These are phyloP conservation scores for Venturia carpophila DNA, from an alignment of 2,329 filamentous ascomycete species.

Conservation along the genomic window DNA sequence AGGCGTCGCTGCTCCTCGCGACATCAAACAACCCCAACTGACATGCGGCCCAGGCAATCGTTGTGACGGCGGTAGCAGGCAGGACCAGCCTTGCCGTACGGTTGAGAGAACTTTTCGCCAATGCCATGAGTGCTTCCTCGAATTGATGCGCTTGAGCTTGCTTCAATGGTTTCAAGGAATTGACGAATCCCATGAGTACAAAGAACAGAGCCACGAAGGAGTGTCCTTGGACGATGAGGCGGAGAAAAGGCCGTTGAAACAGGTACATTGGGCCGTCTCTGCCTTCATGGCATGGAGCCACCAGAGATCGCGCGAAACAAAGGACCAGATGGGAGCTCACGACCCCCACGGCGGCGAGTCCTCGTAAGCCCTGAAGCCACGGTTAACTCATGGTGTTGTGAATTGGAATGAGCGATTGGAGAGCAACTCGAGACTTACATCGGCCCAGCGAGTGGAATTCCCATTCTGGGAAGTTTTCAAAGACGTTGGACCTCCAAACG, in stretches of 20 bases:
- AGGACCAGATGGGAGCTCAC: constrained; percentile 16
- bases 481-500: not conserved
- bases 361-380: constrained; percentile 14
- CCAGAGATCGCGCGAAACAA: constrained; percentile 10
- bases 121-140: constrained; percentile 22
- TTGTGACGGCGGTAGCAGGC: constrained; percentile 23
- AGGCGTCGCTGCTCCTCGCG: constrained; percentile 23
- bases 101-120: constrained; percentile 24
- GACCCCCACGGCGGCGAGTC: constrained; percentile 17
- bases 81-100: constrained; percentile 24
- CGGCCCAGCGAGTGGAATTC: constrained; percentile 11
- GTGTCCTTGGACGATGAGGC: constrained; percentile 24
- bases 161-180: constrained; percentile 25
- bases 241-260: constrained; percentile 26
- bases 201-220: constrained; percentile 27
- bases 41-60: constrained; percentile 25
- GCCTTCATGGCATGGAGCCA: constrained; percentile 11
- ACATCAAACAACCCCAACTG: constrained; percentile 24
- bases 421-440: constrained; percentile 12
- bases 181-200: constrained; percentile 28
- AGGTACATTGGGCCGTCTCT: constrained; percentile 21
- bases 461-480: constrained; percentile 10
- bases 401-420: not conserved
- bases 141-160: constrained; percentile 24
- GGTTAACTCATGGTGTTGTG: not conserved